Conservation (phyloP, 2,329 filamentous ascomycete species). For the Cytospora leucostoma region DNA sequence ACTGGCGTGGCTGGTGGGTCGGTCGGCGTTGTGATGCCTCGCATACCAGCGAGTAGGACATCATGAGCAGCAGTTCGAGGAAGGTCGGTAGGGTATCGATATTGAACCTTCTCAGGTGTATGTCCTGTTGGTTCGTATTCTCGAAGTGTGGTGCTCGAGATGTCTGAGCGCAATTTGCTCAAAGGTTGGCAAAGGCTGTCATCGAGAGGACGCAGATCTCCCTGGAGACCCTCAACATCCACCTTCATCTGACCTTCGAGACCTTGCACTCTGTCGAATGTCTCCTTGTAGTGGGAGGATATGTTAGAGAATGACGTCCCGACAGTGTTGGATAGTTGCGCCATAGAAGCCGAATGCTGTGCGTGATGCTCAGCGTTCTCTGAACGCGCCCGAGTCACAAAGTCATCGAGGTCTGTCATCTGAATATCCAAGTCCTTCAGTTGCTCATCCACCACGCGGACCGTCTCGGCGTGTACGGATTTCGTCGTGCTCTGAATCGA, state of each 20-base stretch:
- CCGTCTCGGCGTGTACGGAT: constrained; percentile 86
- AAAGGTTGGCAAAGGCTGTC: constrained; percentile 68
- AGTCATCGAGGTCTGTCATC: constrained; percentile 87
- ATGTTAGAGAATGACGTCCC: constrained; percentile 73
- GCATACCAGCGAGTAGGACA: constrained; percentile 45
- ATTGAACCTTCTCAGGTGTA: constrained; percentile 79
- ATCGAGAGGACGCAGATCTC: constrained; percentile 62
- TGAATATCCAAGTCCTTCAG: constrained; percentile 84
- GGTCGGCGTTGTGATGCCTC: constrained; percentile 34
- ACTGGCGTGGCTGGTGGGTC: constrained; percentile 34
- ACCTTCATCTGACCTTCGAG: constrained; percentile 69
- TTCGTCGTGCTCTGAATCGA: constrained; percentile 81
- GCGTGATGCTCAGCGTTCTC: constrained; percentile 80
- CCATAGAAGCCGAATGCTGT: constrained; percentile 67
- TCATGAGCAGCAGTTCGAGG: constrained; percentile 67
- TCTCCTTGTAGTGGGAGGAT: constrained; percentile 67
- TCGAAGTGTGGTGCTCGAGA: constrained; percentile 64
- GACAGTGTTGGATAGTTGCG: constrained; percentile 65
- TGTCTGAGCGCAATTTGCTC: constrained; percentile 67
- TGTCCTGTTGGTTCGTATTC: constrained; percentile 85
- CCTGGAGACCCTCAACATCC: constrained; percentile 59
- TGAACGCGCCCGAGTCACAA: constrained; percentile 77
- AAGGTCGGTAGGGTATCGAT: constrained; percentile 76
- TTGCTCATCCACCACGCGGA: constrained; percentile 87
- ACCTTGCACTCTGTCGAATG: constrained; percentile 66